Conservation (phyloP, 768 basidiomycete genomes). For the Fistulinella prunicolor region DNA sequence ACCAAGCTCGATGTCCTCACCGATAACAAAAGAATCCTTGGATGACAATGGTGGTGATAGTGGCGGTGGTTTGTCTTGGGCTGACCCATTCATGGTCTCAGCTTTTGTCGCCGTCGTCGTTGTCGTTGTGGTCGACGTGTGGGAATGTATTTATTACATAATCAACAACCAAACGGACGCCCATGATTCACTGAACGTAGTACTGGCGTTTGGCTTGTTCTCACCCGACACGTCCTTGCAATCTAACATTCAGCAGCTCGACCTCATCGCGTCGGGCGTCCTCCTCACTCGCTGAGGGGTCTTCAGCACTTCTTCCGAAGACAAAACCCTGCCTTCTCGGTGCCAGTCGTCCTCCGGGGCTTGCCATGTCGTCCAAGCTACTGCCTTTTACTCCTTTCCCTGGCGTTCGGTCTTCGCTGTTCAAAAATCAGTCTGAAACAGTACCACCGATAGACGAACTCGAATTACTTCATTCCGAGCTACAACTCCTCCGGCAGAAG, state of each 20-base stretch:
- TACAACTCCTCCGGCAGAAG: constrained; percentile 49
- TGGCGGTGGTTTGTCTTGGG: not conserved
- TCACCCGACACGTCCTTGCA: constrained; percentile 18
- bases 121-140: constrained; percentile 13
- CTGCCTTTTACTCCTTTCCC: constrained; percentile 46
- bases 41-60: not conserved
- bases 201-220: constrained; percentile 22
- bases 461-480: constrained; percentile 59
- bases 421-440: constrained; percentile 60
- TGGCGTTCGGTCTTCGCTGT: constrained; percentile 54
- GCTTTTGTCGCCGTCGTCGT: constrained; percentile 1
- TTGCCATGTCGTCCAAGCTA: constrained; percentile 61
- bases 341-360: constrained; percentile 19
- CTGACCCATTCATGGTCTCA: constrained; percentile 11
- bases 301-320: constrained; percentile 10
- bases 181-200: constrained; percentile 30
- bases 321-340: constrained; percentile 7
- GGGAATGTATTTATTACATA: constrained; percentile 27
- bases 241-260: constrained; percentile 17
- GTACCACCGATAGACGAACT: constrained; percentile 75
- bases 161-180: constrained; percentile 29
- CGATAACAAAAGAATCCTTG: not conserved
- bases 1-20: constrained; percentile 33
- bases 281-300: constrained; percentile 9
- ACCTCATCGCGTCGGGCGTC: constrained; percentile 16